Evolutionary conservation across 352 stramenopile species (phyloP), one percentile per base, ranked within the genome.

Genomic region (Pythium rishiriense): DNA sequence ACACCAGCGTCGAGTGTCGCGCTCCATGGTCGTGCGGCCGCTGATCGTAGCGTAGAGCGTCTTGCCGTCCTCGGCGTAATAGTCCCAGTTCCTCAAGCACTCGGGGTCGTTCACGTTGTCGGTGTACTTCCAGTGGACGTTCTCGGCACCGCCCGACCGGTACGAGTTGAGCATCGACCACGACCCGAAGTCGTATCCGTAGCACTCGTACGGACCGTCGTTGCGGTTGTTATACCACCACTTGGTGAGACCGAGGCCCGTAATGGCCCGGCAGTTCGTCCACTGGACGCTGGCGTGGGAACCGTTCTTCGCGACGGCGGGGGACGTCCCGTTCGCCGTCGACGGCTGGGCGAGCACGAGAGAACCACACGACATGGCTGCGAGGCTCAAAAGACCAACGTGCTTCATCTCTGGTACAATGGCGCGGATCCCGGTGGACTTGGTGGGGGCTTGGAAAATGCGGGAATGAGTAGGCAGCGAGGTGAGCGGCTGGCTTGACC

Each of bases 101-200:
- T 15, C 42, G 19, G 21, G 7, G 26, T 66, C 49, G 43, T 60
- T 61, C 25, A 26, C 37, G 50, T 60, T 35, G 50, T 61, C 43
- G 0, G 59, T 60, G 59, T 66, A 66, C 50, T 59, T 66, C 59
- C 59, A 66, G 59, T 66, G 49, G n/a, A 60, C 28, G 15, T 29
- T 22, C 22, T 56, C 14, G 3, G 26, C 24, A 8, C 59, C 59
- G 19, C 59, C 59, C 29, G 49, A 46, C 12, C 59, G 59, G 42
- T 66, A 66, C 33, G 59, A 25, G 28, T 60, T 60, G 22, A 66
- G 29, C 59, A 66, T 66, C 19, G 10, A 19, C 59, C 59, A 66
- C 5, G 1, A 3, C 11, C 14, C 15, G n/a, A 31, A 11, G 37
- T 45, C 28, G 21, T 3, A 2, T 14, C 17, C 12, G 12, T 42